Evolutionary conservation across 257 asterid species (phyloP).

Genomic region (Striga asiatica): DNA sequence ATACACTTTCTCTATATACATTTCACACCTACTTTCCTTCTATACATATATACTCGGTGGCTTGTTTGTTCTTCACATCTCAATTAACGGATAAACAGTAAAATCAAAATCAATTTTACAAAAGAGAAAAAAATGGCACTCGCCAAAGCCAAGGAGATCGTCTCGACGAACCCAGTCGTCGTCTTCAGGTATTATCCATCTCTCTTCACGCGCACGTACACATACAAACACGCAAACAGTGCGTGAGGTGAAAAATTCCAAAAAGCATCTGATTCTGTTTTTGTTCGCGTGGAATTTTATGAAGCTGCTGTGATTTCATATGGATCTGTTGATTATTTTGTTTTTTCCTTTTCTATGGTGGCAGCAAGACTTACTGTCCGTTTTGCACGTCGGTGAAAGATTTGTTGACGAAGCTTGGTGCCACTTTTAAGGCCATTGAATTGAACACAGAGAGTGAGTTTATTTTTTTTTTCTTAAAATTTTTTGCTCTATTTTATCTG

Average conservation of each 20-base stretch:
- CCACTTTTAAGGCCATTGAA: constrained; percentile 62
- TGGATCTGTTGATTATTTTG: constrained; percentile 4
- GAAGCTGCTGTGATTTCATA: not conserved
- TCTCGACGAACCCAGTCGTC: constrained; percentile 50
- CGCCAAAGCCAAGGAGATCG: constrained; percentile 69
- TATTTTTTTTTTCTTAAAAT: too few species aligned
- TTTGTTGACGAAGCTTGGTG: constrained; percentile 55
- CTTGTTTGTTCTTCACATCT: not conserved
- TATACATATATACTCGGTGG: too few species aligned
- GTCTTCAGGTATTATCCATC: constrained; percentile 57
- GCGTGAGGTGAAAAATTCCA: not conserved
- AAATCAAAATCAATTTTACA: not conserved
- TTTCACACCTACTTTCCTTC: too few species aligned
- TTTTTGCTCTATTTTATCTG: not conserved
- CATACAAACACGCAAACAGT: not conserved
- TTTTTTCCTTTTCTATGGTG: not conserved
- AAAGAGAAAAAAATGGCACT: constrained; percentile 37
- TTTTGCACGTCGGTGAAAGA: constrained; percentile 65
- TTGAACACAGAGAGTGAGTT: constrained; percentile 49
- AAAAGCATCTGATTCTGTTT: not conserved
- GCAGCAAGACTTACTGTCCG: constrained; percentile 83
- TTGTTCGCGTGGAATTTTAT: not conserved
- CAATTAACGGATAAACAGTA: not conserved
- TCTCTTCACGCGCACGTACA: not conserved
- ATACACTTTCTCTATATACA: too few species aligned